Evolutionary conservation across 2,329 filamentous ascomycete genomes (phyloP).

Genomic region (Penicillium sp.): DNA sequence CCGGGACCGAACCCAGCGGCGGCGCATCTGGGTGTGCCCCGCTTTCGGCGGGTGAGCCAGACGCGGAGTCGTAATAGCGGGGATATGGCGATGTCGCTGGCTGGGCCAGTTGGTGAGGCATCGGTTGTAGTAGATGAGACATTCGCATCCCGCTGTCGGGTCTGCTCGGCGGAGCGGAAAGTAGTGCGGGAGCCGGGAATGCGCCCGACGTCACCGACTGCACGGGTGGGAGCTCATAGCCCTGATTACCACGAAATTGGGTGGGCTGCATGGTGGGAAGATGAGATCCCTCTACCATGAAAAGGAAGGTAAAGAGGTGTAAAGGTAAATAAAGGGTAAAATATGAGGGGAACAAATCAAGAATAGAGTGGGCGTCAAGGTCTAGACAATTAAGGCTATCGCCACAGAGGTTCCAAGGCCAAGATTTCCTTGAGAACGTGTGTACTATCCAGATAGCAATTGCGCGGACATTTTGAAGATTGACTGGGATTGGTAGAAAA

Average conservation of each 20-base stretch:
- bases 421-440: neutral
- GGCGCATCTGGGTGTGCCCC: slow-evolving; percentile 36
- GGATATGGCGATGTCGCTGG: slow-evolving; percentile 31
- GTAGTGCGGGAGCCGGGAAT: slow-evolving; percentile 31
- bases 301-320: neutral
- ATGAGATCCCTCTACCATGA: neutral
- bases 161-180: slow-evolving; percentile 41
- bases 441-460: neutral
- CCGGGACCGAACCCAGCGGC: slow-evolving; percentile 38
- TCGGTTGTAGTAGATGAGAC: slow-evolving; percentile 42
- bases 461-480: slow-evolving; percentile 3
- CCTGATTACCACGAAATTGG: slow-evolving; percentile 32
- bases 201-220: slow-evolving; percentile 37
- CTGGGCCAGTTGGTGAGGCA: slow-evolving; percentile 29
- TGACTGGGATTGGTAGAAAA: slow-evolving; percentile 6
- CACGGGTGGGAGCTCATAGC: slow-evolving; percentile 37
- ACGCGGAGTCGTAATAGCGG: slow-evolving; percentile 42
- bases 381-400: slow-evolving; percentile 1
- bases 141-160: slow-evolving; percentile 43
- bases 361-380: neutral
- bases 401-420: neutral
- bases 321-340: neutral
- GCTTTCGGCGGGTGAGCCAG: slow-evolving; percentile 42
- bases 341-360: neutral
- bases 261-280: slow-evolving; percentile 34